Conservation (phyloP, 2,329 filamentous ascomycete species). For the Aspergillus quadrilineatus region DNA sequence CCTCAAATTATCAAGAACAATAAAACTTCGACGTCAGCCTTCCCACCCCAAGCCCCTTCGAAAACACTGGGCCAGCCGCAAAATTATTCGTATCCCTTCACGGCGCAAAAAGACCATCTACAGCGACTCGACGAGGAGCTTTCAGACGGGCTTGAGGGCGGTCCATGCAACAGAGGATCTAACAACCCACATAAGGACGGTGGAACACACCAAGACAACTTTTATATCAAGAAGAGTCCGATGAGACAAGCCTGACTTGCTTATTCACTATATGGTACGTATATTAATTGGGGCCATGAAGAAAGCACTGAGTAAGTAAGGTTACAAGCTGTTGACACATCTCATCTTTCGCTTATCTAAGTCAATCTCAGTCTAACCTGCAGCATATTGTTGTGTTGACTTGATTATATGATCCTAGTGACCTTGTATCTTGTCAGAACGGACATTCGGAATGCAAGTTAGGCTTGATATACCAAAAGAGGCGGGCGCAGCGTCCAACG, state of each 20-base stretch:
- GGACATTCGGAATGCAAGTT: not conserved
- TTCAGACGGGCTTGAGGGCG: not conserved
- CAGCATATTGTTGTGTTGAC: not conserved
- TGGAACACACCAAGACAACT: not conserved
- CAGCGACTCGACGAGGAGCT: not conserved
- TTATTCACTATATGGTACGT: too few relatives aligned
- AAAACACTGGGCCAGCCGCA: not conserved
- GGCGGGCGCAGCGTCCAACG: not conserved
- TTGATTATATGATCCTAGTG: not conserved
- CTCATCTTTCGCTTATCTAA: too few relatives aligned
- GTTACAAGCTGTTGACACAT: too few relatives aligned
- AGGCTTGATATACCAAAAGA: not conserved
- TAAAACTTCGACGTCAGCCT: not conserved
- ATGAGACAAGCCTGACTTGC: too few relatives aligned
- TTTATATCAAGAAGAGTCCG: too few relatives aligned
- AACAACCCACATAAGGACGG: not conserved
- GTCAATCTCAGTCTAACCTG: too few relatives aligned
- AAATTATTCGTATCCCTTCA: not conserved
- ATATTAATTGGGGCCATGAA: too few relatives aligned
- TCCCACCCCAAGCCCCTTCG: not conserved
- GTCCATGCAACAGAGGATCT: not conserved
- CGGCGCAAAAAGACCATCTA: not conserved
- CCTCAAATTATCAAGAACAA: not conserved
- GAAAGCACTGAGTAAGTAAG: too few relatives aligned
- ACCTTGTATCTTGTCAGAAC: not conserved